Conservation (phyloP, 2,329 filamentous ascomycete genomes). For the Phoma herbarum region DNA sequence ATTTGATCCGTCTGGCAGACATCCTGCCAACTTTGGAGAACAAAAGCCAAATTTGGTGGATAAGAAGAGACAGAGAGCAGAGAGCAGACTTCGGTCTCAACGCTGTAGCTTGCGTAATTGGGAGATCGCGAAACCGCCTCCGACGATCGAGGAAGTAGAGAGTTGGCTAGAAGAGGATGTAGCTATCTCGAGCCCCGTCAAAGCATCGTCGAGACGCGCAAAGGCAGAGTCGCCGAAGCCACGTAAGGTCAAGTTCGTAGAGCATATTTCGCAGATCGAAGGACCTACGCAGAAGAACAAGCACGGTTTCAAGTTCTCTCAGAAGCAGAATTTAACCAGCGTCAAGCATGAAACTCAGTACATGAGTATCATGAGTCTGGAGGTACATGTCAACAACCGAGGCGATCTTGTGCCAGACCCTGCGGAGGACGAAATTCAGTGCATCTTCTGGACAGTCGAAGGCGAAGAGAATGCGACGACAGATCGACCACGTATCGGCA, state of each 20-base stretch:
- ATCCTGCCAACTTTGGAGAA: slow-evolving; percentile 64
- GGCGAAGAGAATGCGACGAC: slow-evolving; percentile 72
- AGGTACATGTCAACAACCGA: slow-evolving; percentile 89
- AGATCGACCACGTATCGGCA: slow-evolving; percentile 69
- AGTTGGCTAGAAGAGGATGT: slow-evolving; percentile 66
- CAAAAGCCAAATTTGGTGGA: slow-evolving; percentile 60
- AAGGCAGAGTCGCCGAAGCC: slow-evolving; percentile 24
- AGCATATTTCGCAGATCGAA: slow-evolving; percentile 80
- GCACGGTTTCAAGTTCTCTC: slow-evolving; percentile 86
- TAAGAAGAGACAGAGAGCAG: slow-evolving; percentile 60
- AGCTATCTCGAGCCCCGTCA: slow-evolving; percentile 24
- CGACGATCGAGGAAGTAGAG: slow-evolving; percentile 73
- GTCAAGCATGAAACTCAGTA: slow-evolving; percentile 87
- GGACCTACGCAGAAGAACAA: slow-evolving; percentile 84
- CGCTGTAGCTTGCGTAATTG: slow-evolving; percentile 73
- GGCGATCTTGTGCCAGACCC: slow-evolving; percentile 85
- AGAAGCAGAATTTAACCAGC: slow-evolving; percentile 75
- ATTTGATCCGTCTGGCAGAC: slow-evolving; percentile 73
- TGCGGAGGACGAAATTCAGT: slow-evolving; percentile 85
- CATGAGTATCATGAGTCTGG: slow-evolving; percentile 96
- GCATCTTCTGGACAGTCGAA: slow-evolving; percentile 89
- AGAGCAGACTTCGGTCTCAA: slow-evolving; percentile 62
- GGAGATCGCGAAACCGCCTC: slow-evolving; percentile 78
- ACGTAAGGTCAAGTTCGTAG: slow-evolving; percentile 32
- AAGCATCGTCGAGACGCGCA: slow-evolving; percentile 15